Percentiles rank a stretch among this genome's conserved stretches.
Evolutionary conservation across 1,139 yeast species (phyloP).

Genomic region (Meyerozyma sp.): DNA sequence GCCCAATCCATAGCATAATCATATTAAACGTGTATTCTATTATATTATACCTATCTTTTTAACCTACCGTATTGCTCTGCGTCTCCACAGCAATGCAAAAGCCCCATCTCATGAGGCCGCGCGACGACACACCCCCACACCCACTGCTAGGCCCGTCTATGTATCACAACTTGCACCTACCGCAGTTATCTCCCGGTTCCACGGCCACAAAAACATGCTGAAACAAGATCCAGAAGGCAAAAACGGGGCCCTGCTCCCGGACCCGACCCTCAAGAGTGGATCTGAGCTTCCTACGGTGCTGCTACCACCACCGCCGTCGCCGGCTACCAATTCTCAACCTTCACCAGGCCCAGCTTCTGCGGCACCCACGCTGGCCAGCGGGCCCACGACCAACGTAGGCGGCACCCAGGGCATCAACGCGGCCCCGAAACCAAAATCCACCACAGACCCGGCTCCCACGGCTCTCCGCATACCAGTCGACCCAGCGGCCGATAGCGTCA

Average conservation of each 20-base stretch:
- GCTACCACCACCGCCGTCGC: neutral
- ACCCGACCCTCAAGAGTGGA: neutral
- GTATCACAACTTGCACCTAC: neutral
- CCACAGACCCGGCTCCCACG: conserved; percentile 1
- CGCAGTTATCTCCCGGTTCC: neutral
- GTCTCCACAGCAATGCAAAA: neutral
- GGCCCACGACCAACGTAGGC: neutral
- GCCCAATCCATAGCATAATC: conserved; percentile 7
- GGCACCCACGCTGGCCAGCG: neutral
- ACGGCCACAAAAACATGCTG: neutral
- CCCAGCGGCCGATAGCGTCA: conserved; percentile 5
- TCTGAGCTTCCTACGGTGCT: neutral
- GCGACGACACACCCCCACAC: neutral
- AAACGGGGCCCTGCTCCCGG: neutral
- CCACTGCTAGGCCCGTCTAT: neutral
- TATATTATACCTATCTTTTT: too few relatives aligned
- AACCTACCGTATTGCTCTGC: neutral
- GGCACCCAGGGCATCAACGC: neutral
- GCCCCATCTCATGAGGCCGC: neutral
- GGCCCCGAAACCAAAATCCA: neutral
- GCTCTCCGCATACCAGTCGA: neutral
- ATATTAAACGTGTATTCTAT: too few relatives aligned
- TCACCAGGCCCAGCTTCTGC: neutral
- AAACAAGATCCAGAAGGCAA: neutral
- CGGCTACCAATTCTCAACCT: neutral